Conservation (phyloP, 179 eudicot species). For the Pouteria campechiana region DNA sequence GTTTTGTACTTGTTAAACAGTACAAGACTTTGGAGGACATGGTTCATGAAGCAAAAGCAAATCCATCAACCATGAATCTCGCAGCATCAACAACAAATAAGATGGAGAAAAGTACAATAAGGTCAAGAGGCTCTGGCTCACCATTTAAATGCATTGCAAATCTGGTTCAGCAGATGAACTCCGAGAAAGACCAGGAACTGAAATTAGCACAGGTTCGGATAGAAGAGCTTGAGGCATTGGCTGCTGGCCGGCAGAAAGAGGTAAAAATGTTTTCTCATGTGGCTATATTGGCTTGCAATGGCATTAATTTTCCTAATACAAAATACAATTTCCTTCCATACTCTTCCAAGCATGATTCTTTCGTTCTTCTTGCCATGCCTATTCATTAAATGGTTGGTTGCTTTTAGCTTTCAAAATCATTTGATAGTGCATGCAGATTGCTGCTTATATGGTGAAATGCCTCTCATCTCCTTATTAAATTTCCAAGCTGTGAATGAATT, state of each 20-base stretch:
- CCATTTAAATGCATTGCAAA: constrained; percentile 58
- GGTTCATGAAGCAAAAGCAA: constrained; percentile 28
- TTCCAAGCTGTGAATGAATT: too few species aligned
- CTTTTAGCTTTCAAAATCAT: too few species aligned
- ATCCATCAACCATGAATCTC: constrained; percentile 20
- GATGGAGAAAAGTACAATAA: constrained; percentile 27
- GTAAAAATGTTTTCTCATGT: constrained; percentile 10
- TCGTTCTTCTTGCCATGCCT: too few species aligned
- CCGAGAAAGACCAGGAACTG: constrained; percentile 50
- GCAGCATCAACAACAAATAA: constrained; percentile 15
- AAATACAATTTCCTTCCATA: too few species aligned
- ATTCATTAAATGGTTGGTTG: too few species aligned
- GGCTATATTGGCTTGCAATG: neutral
- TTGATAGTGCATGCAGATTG: too few species aligned
- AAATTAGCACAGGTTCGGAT: constrained; percentile 33
- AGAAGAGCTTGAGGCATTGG: constrained; percentile 44
- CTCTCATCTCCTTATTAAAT: too few species aligned
- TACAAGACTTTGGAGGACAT: constrained; percentile 51
- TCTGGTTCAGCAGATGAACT: constrained; percentile 59
- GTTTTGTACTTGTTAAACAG: constrained; percentile 14
- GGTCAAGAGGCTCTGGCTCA: constrained; percentile 57
- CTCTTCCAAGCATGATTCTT: too few species aligned
- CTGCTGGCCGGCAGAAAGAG: constrained; percentile 46
- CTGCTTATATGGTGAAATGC: too few species aligned
- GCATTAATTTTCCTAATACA: too few species aligned